phyloP scores from a whole-genome alignment of 2,329 filamentous ascomycete genomes.

The Chlorencoelia australis region DNA sequence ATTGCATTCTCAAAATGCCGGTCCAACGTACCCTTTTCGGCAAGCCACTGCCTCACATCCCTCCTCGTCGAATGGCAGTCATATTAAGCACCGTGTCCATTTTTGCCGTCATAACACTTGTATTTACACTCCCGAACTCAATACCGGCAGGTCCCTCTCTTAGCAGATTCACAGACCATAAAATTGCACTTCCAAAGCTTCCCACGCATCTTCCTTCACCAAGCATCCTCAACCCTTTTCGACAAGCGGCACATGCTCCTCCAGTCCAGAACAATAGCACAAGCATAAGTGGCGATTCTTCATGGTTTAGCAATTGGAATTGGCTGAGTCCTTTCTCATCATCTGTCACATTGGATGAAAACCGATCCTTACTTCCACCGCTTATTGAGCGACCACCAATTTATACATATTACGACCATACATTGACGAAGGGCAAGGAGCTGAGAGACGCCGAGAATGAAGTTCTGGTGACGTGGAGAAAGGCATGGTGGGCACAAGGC shows the following conservation, averaged over 20 bases:
- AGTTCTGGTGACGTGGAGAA: constrained; percentile 76
- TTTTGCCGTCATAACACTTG: constrained; percentile 43
- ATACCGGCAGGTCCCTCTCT: constrained; percentile 40
- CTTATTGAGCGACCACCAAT: constrained; percentile 59
- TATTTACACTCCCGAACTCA: constrained; percentile 40
- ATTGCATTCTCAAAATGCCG: constrained; percentile 31
- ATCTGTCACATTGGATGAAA: constrained; percentile 68
- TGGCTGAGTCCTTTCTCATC: constrained; percentile 89
- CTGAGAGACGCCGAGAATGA: constrained; percentile 65
- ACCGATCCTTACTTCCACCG: constrained; percentile 73
- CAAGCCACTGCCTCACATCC: constrained; percentile 39
- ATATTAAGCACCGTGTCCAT: constrained; percentile 41
- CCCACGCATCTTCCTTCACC: constrained; percentile 28
- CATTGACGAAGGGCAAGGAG: constrained; percentile 48
- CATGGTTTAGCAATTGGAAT: constrained; percentile 83
- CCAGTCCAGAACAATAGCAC: constrained; percentile 69
- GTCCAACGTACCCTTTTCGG: constrained; percentile 38
- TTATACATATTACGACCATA: constrained; percentile 84
- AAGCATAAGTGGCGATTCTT: constrained; percentile 65
- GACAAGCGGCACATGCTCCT: constrained; percentile 58
- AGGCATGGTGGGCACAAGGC: constrained; percentile 92
- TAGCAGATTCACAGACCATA: constrained; percentile 40
- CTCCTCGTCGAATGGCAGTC: constrained; percentile 41
- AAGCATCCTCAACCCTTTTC: constrained; percentile 55
- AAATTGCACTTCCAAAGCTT: constrained; percentile 39